A percentile compares a stretch with the other conserved stretches of the same genome.
Evolutionary conservation across 805 yeast species (phyloP).

Genomic region (Spencermartinsiella europaea): DNA sequence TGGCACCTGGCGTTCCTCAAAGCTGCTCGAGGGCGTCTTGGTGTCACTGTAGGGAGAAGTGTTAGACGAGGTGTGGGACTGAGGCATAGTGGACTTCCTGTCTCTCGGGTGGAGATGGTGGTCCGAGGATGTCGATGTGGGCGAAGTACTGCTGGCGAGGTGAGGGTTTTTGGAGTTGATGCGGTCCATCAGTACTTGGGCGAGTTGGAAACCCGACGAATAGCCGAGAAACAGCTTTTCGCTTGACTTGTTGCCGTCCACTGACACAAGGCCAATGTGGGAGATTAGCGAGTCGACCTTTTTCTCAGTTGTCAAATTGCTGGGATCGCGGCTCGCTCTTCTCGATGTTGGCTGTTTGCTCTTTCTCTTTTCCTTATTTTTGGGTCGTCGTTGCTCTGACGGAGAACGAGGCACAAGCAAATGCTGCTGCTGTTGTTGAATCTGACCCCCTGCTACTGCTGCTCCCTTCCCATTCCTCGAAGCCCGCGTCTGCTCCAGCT

Average conservation of each 20-base stretch:
- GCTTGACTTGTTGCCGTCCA: slow-evolving; percentile 4
- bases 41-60: not conserved
- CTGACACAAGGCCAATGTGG: slow-evolving; percentile 11
- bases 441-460: not conserved
- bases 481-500: not conserved
- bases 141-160: not conserved
- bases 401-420: too few species aligned
- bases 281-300: slow-evolving; percentile 10
- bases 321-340: not conserved
- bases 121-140: not conserved
- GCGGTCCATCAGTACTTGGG: slow-evolving; percentile 10
- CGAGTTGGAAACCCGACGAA: slow-evolving; percentile 11
- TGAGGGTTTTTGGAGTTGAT: slow-evolving; percentile 3
- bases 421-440: not conserved
- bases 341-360: not conserved
- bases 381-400: not conserved
- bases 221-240: slow-evolving; percentile 12
- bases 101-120: not conserved
- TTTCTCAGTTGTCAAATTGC: slow-evolving; percentile 5
- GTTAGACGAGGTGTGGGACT: not conserved
- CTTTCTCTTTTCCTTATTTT: not conserved
- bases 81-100: not conserved
- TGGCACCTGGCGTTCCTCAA: slow-evolving; percentile 1
- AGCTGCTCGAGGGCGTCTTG: not conserved
- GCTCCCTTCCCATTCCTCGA: not conserved